Conservation (phyloP, 441 rosid genomes). For the Rhodomyrtus psidioides region DNA sequence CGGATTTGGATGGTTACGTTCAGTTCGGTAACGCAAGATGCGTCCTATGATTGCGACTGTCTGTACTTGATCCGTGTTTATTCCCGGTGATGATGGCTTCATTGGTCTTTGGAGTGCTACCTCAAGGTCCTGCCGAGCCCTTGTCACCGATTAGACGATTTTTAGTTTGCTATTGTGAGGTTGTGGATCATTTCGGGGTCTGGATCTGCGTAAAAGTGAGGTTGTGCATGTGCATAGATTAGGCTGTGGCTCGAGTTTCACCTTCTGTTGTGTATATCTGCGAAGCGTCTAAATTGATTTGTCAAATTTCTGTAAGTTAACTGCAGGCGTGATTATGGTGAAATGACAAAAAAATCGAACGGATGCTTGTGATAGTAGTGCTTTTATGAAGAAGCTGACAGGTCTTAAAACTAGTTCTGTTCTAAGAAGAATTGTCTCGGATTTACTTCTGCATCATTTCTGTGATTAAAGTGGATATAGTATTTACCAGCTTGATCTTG, state of each 20-base stretch:
- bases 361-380: not conserved
- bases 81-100: not conserved
- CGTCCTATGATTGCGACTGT: not conserved
- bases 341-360: not conserved
- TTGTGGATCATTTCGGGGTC: not conserved
- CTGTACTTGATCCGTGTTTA: not conserved
- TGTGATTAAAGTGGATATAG: not conserved
- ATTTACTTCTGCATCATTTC: not conserved
- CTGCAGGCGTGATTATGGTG: not conserved
- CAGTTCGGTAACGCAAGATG: not conserved
- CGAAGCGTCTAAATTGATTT: not conserved
- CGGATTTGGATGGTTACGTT: not conserved
- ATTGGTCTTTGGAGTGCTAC: not conserved
- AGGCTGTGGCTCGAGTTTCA: not conserved
- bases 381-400: not conserved
- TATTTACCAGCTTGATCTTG: not conserved
- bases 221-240: not conserved
- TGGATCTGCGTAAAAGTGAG: not conserved
- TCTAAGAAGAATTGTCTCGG: not conserved
- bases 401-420: not conserved
- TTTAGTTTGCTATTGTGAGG: not conserved
- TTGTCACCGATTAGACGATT: not conserved
- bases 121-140: not conserved
- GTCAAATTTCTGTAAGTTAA: not conserved
- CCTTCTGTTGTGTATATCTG: not conserved